Conservation (phyloP, 2,329 filamentous ascomycete genomes). For the Pseudogymnoascus sp. region DNA sequence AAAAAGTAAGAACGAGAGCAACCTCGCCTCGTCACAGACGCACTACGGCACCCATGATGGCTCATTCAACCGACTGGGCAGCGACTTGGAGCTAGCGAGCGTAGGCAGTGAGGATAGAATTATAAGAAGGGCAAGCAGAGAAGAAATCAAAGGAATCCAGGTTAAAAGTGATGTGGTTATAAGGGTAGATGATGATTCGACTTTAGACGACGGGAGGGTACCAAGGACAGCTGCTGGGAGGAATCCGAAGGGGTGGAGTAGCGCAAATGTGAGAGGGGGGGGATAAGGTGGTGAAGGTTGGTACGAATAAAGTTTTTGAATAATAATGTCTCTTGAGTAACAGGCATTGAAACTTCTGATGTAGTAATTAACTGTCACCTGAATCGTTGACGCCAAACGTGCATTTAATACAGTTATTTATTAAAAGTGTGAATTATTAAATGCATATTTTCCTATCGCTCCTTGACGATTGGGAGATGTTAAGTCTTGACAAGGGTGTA, state of each 20-base stretch:
- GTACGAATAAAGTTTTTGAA: not conserved
- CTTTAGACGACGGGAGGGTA: not conserved
- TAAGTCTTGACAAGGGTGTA: too few species aligned
- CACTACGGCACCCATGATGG: not conserved
- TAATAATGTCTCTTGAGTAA: not conserved
- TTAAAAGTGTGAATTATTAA: not conserved
- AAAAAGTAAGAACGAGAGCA: not conserved
- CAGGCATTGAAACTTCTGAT: not conserved
- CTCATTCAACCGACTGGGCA: not conserved
- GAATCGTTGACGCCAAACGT: not conserved
- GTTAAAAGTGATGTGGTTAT: slow-evolving; percentile 1
- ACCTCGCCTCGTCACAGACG: not conserved
- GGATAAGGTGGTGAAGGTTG: not conserved
- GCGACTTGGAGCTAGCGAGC: not conserved
- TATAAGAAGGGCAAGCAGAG: not conserved
- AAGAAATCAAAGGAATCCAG: not conserved
- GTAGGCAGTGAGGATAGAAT: not conserved
- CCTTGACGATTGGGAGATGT: not conserved
- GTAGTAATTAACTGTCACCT: not conserved
- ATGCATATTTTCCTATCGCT: not conserved
- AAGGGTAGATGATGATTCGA: not conserved
- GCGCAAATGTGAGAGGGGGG: not conserved
- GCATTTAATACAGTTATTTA: not conserved
- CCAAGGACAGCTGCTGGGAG: not conserved
- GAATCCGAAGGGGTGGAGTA: not conserved